phyloP scores from a whole-genome alignment of 306 rosid species.

The Ziziphus jujuba region DNA sequence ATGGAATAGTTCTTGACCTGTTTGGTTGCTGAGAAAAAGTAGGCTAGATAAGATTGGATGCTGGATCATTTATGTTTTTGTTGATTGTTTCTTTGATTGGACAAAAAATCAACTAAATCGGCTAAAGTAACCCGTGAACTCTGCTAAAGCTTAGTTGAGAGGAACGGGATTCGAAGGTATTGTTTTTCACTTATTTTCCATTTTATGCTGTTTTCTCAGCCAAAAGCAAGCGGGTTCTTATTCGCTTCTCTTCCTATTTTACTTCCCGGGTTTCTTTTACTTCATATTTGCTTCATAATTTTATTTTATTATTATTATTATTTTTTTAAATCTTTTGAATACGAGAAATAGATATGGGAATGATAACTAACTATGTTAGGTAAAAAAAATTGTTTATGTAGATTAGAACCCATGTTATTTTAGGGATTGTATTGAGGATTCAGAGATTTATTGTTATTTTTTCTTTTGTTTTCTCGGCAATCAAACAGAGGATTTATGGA shows the following conservation, averaged over 20 bases:
- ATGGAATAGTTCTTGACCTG: neutral
- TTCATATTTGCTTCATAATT: neutral
- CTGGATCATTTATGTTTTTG: slow-evolving; percentile 1
- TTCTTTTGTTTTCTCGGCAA: neutral
- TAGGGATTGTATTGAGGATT: neutral
- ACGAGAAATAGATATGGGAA: slow-evolving; percentile 8
- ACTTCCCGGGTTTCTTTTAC: neutral
- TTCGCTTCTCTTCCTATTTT: slow-evolving; percentile 5
- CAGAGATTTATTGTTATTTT: neutral
- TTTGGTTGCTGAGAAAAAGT: slow-evolving; percentile 14
- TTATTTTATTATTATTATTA: too few relatives aligned
- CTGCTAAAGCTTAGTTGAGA: neutral
- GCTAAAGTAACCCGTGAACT: neutral
- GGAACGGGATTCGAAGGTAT: slow-evolving; percentile 6
- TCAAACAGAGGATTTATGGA: neutral
- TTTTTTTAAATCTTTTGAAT: neutral
- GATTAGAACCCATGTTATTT: neutral
- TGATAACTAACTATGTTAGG: neutral
- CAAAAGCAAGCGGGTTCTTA: slow-evolving; percentile 10
- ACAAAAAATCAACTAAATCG: neutral
- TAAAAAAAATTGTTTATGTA: neutral
- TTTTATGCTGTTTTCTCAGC: neutral
- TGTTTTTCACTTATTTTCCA: neutral
- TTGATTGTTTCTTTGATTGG: slow-evolving; percentile 17
- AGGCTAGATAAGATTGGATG: neutral